These are phyloP conservation scores for Hansenula anomala DNA, from an alignment of 1,139 yeast species.

Conservation along the genomic window DNA sequence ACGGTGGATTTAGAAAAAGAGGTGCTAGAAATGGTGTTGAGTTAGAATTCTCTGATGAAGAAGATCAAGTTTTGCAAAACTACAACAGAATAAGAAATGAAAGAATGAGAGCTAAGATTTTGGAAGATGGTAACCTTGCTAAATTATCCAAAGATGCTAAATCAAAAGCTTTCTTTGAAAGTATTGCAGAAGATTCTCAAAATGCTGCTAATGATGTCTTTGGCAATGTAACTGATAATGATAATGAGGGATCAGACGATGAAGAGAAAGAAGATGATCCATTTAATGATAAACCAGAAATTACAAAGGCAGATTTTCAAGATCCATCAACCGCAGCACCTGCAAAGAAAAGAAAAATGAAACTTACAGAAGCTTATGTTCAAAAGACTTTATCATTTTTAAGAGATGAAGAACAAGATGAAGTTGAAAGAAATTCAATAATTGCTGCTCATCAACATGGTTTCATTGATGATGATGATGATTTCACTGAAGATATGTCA, in stretches of 20 bases:
- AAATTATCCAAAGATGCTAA: slow-evolving; percentile 50
- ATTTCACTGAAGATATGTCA: slow-evolving; percentile 35
- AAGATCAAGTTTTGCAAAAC: slow-evolving; percentile 48
- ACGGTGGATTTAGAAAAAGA: slow-evolving; percentile 73
- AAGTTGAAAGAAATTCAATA: slow-evolving; percentile 31
- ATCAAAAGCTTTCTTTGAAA: slow-evolving; percentile 68
- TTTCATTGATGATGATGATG: slow-evolving; percentile 26
- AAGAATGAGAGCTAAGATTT: slow-evolving; percentile 50
- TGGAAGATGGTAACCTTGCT: slow-evolving; percentile 49
- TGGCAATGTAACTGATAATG: slow-evolving; percentile 15
- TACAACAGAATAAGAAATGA: slow-evolving; percentile 42
- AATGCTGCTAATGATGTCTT: slow-evolving; percentile 18
- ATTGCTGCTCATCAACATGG: slow-evolving; percentile 37
- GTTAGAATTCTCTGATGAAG: slow-evolving; percentile 62
- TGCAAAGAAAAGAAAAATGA: slow-evolving; percentile 23
- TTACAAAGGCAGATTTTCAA: slow-evolving; percentile 13
- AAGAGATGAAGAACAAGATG: slow-evolving; percentile 30
- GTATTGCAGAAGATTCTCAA: slow-evolving; percentile 51
- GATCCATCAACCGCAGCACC: slow-evolving; percentile 9
- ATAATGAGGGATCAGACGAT: slow-evolving; percentile 12
- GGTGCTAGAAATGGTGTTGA: slow-evolving; percentile 52
- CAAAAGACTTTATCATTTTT: slow-evolving; percentile 63
- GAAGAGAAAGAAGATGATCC: slow-evolving; percentile 18
- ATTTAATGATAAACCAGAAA: slow-evolving; percentile 13
- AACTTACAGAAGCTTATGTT: slow-evolving; percentile 52